Evolutionary conservation across 1,139 yeast species (phyloP).

Genomic region (Saccharomyces hybrid): DNA sequence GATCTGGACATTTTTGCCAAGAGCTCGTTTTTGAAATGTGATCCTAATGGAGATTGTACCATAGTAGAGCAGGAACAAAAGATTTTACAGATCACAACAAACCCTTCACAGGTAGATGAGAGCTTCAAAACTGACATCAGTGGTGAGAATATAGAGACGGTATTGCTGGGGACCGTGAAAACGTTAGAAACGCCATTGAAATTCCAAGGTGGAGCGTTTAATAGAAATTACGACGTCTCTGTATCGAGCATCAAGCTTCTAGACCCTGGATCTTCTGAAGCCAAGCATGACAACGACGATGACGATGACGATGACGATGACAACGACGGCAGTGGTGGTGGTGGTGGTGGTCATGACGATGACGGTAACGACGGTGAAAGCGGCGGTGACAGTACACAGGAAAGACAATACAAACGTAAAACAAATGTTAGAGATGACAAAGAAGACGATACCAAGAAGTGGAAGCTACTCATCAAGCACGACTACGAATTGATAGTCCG

Average conservation of each 20-base stretch:
- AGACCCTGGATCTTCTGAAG: constrained; percentile 63
- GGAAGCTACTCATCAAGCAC: constrained; percentile 69
- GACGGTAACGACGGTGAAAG: neutral
- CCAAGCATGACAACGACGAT: constrained; percentile 19
- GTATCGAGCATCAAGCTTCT: constrained; percentile 64
- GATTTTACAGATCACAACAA: neutral
- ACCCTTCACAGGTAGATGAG: neutral
- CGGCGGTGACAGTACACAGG: neutral
- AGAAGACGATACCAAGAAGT: constrained; percentile 42
- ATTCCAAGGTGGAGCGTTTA: constrained; percentile 74
- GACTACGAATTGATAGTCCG: constrained; percentile 83
- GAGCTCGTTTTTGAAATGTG: constrained; percentile 42
- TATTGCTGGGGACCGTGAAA: constrained; percentile 64
- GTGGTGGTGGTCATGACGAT: constrained; percentile 1
- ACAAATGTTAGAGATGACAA: constrained; percentile 24
- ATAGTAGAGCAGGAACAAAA: neutral
- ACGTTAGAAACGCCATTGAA: constrained; percentile 63
- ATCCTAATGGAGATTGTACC: constrained; percentile 7
- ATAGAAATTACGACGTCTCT: constrained; percentile 48
- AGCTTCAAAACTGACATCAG: neutral
- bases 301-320: constrained; percentile 18
- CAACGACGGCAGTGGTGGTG: neutral
- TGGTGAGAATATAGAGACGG: constrained; percentile 43
- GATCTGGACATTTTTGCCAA: constrained; percentile 86
- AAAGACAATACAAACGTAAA: neutral